Conservation (phyloP, 2,329 filamentous ascomycete genomes). For the Fusarium pseudonygamai region DNA sequence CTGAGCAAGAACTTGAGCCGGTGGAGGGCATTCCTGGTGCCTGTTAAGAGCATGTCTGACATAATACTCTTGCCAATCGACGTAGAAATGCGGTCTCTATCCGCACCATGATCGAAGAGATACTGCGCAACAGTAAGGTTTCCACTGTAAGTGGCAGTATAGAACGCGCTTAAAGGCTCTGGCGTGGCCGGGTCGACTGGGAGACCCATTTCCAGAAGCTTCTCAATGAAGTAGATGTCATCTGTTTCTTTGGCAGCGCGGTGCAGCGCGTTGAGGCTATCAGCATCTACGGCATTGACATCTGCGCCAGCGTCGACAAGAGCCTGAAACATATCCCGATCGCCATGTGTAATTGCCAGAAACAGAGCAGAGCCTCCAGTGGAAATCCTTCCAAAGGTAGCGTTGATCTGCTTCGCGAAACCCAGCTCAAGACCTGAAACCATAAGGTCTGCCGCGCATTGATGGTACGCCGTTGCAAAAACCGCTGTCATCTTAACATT, state of each 20-base stretch:
- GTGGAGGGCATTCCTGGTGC: neutral
- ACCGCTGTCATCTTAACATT: neutral
- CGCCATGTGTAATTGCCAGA: neutral
- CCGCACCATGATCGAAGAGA: neutral
- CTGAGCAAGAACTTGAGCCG: neutral
- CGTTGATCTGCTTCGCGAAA: neutral
- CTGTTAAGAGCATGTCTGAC: neutral
- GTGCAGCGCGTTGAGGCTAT: neutral
- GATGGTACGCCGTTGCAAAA: neutral
- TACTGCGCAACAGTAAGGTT: neutral
- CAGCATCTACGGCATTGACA: neutral
- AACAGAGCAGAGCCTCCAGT: neutral
- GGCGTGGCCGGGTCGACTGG: neutral
- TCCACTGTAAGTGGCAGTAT: neutral
- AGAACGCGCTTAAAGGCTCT: neutral
- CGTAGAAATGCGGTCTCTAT: neutral
- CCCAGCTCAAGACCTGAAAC: neutral
- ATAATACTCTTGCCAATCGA: neutral
- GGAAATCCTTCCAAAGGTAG: neutral
- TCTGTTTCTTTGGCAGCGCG: slow-evolving; percentile 1
- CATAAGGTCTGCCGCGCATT: neutral
- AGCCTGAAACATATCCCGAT: neutral
- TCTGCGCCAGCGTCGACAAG: neutral
- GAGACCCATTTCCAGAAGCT: neutral
- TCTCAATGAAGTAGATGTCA: neutral